Evolutionary conservation across 169 alveolate species (phyloP).

Genomic region (Cryptosporidium sp.): DNA sequence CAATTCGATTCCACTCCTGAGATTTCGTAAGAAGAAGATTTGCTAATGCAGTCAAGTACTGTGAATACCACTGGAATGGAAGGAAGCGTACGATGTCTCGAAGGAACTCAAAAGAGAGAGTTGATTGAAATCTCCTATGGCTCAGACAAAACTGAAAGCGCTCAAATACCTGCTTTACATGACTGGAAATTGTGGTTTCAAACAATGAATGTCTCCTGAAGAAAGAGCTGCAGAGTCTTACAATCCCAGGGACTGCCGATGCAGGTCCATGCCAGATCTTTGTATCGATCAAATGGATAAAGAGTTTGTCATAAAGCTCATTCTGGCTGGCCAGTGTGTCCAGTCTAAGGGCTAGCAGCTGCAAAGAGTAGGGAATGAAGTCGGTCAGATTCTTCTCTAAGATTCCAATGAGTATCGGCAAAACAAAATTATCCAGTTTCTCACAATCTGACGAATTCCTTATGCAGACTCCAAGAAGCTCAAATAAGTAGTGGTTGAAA

Average conservation of each 20-base stretch:
- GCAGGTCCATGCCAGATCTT: slow-evolving; percentile 61
- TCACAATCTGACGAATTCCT: slow-evolving; percentile 49
- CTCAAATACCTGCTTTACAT: slow-evolving; percentile 84
- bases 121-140: slow-evolving; percentile 82
- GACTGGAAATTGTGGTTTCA: slow-evolving; percentile 78
- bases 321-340: slow-evolving; percentile 21
- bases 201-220: slow-evolving; percentile 81
- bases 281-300: slow-evolving; percentile 57
- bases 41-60: slow-evolving; percentile 81
- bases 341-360: slow-evolving; percentile 53
- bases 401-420: slow-evolving; percentile 80
- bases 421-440: slow-evolving; percentile 6
- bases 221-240: slow-evolving; percentile 83
- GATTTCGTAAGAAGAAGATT: slow-evolving; percentile 82
- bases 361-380: slow-evolving; percentile 84
- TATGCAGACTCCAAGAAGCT: slow-evolving; percentile 77
- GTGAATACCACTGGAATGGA: slow-evolving; percentile 81
- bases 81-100: slow-evolving; percentile 82
- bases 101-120: slow-evolving; percentile 83
- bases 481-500: slow-evolving; percentile 86
- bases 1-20: slow-evolving; percentile 70
- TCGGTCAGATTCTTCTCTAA: slow-evolving; percentile 83
- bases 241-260: slow-evolving; percentile 82
- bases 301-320: slow-evolving; percentile 44
- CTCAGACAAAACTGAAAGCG: slow-evolving; percentile 86